Evolutionary conservation across 2,329 filamentous ascomycete species (phyloP), one percentile per base, ranked within the genome.

Genomic region (Catunica adiposa): DNA sequence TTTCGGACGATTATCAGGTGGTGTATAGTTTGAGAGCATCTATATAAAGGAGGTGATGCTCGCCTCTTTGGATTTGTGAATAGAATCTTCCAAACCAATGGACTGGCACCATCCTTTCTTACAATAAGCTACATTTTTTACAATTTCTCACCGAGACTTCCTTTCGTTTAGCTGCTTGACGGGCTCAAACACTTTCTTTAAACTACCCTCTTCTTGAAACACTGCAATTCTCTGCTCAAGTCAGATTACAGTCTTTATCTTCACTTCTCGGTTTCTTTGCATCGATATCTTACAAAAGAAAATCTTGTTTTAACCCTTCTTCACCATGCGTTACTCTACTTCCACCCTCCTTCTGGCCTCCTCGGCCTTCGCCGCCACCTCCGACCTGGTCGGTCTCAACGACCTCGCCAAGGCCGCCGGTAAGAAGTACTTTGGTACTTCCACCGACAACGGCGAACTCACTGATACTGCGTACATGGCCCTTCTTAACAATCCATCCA

Each of bases 371-470:
- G 34, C 65, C n/a, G 62, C 61, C 34, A 47, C 40, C 34, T 40
- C 40, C 11, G 37, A 20, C 53, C 61, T 63, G 5, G 66, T 62
- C 25, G 69, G 72, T 59, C 70, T 79, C 14, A 66, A 77, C 61
- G 63, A 68, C 42, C 67, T 74, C 25, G 77, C 77, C 9, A 70
- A 73, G 58, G 69, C 72, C 55, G 73, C 75, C 31, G 78, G 77
- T 3, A 68, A 76, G 55, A 63, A 71, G 59, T 83, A 81, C 68
- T 82, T 82, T 55, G 80, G 80, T 56, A 75, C 79, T 1, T 80
- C 80, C 1, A 80, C 79, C 29, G 80, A 84, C 64, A 63, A 65
- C 4, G 66, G 66, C 2, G 66, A 71, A 61, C 66, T 69, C 25
- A 65, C 63, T 2, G 77, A 79, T 17, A 63, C 65, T 6, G 71